These are phyloP conservation scores for Harringtonia aguacate DNA, from an alignment of 2,329 filamentous ascomycete genomes.

Conservation along the genomic window DNA sequence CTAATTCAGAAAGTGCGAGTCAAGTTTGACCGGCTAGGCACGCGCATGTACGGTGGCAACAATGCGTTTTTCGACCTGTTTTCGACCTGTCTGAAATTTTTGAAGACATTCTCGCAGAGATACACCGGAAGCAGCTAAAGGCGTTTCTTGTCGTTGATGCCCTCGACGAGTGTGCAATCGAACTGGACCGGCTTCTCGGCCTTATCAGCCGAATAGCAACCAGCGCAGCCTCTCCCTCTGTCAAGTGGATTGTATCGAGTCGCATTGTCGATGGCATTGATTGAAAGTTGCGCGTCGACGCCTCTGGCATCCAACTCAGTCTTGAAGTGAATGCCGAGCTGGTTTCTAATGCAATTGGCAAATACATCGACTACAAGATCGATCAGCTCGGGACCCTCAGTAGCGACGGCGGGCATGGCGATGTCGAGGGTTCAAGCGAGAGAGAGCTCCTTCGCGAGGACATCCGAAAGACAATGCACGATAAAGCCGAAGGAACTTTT, in stretches of 20 bases:
- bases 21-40: conserved; percentile 20
- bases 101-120: conserved; percentile 25
- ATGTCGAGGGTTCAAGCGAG: conserved; percentile 16
- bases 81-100: conserved; percentile 26
- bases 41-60: conserved; percentile 21
- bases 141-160: conserved; percentile 32
- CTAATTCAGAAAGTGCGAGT: conserved; percentile 16
- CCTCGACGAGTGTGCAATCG: conserved; percentile 32
- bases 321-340: conserved; percentile 25
- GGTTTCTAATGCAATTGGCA: conserved; percentile 18
- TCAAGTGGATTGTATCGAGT: conserved; percentile 34
- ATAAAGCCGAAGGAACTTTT: conserved; percentile 27
- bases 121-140: conserved; percentile 9
- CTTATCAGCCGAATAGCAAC: conserved; percentile 20
- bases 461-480: conserved; percentile 14
- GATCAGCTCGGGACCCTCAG: conserved; percentile 13
- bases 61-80: conserved; percentile 28
- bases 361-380: conserved; percentile 26
- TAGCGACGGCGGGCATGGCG: not conserved
- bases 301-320: conserved; percentile 17
- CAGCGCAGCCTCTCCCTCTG: conserved; percentile 9
- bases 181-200: conserved; percentile 19
- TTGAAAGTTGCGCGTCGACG: conserved; percentile 12
- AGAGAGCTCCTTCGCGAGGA: not conserved
- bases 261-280: conserved; percentile 29